Percentiles rank a stretch among this genome's conserved stretches.
Evolutionary conservation across 768 basidiomycete species (phyloP).

Genomic region (Psilocybe cyanescens): DNA sequence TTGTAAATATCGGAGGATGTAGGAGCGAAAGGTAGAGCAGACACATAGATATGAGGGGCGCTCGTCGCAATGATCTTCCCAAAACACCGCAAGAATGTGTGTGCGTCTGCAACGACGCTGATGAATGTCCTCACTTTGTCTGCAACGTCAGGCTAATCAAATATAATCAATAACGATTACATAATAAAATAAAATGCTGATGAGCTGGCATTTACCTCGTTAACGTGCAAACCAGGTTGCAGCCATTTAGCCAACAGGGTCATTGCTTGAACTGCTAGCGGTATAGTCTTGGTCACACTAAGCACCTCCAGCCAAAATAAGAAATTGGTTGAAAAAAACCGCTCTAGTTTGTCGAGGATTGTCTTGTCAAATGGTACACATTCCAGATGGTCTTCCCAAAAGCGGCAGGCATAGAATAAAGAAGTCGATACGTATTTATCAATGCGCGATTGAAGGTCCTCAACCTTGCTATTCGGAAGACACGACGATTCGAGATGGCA

Average conservation of each 20-base stretch:
- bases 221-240: neutral
- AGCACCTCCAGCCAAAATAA: conserved; percentile 44
- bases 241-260: neutral
- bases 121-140: neutral
- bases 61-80: conserved; percentile 29
- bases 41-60: conserved; percentile 42
- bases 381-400: conserved; percentile 37
- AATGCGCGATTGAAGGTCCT: conserved; percentile 19
- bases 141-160: neutral
- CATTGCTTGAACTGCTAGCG: conserved; percentile 14
- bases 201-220: neutral
- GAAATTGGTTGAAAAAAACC: conserved; percentile 22
- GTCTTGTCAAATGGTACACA: conserved; percentile 6
- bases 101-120: conserved; percentile 23
- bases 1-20: conserved; percentile 23
- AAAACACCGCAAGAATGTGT: conserved; percentile 34
- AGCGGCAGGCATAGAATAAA: conserved; percentile 39
- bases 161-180: neutral
- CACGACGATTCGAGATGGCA: conserved; percentile 39
- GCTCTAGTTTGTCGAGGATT: conserved; percentile 16
- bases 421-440: conserved; percentile 28
- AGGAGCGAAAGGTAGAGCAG: conserved; percentile 39
- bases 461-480: conserved; percentile 21
- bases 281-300: conserved; percentile 26
- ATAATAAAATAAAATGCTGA: neutral